Evolutionary conservation across 1,139 yeast species (phyloP), one percentile per base, ranked within the genome.

Genomic region (Candida freyschussii): DNA sequence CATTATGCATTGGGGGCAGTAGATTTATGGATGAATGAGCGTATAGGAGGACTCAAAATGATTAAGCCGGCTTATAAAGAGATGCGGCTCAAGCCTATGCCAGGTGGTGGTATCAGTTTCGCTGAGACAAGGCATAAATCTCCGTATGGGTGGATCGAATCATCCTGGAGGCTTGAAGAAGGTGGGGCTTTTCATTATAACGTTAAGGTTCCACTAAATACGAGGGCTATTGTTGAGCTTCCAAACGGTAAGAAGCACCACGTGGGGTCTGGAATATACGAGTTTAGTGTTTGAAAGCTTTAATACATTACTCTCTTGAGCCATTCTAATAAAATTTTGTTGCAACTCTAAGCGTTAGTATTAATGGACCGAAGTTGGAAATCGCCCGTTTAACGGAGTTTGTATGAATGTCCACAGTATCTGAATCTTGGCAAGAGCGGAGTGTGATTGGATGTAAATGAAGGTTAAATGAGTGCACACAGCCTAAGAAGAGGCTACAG

Each of bases 1-100:
- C 46, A 42, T 15, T 42, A 42, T 24, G 46, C 46, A 5, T 30
- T 42, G 5, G 44, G 46, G 17, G 41, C 46, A 15, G 46, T 42
- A 17, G 46, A 43, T 5, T 22, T 22, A 8, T 42, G 44, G 44
- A 32, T 42, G 33, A 33, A 38, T 32, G 46, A 42, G 18, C 36
- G 43, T 21, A 30, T 40, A 30, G 44, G 40, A 24, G 46, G 44
- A 21, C n/a, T 42, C 13, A 32, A 34, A 24, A 20, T 33, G 21
- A 17, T 14, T 7, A 24, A 14, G 4, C 17, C 36, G 1, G 46
- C 34, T 4, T 42, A 34, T 25, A 32, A 30, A 6, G 24, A 31
- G 8, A 24, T 42, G 15, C 11, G 27, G 13, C 24, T 40, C 14
- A 42, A 36, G 26, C 44, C 46, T 11, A 13, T 38, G 16, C 33